Evolutionary conservation across 2,329 filamentous ascomycete genomes (phyloP), one percentile per base, ranked within the genome.

Genomic region (Bipolaris gigantea): DNA sequence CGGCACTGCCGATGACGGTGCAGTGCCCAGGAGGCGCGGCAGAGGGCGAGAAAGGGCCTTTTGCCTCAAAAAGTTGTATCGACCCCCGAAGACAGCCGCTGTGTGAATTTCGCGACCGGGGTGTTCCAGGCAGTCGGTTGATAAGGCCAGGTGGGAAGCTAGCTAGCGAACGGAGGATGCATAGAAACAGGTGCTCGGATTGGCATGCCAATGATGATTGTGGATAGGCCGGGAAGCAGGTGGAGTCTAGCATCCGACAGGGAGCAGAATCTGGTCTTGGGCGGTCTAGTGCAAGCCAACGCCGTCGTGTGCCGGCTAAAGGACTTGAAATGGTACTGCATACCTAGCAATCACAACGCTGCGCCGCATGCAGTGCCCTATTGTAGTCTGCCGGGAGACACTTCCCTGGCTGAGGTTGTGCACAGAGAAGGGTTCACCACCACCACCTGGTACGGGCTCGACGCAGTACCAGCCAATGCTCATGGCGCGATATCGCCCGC

Each of bases 41-140:
- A 56, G 58, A 60, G 50, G 58, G 61, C 59, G 55, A 59, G 50
- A 55, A 51, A 56, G 48, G 57, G 55, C 52, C 21, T 60, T 61
- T 66, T 64, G 61, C 59, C 66, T 66, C 57, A 58, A 66, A 66
- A 66, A 57, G 60, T 60, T 53, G 58, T 56, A 56, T 54, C 50
- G 58, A 53, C 55, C 53, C 25, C 67, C 65, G 60, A 65, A 56
- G 60, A 55, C 56, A 62, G 58, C 58, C 59, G 59, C 68, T 64
- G 68, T 69, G 64, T 71, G 66, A 67, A 59, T 65, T 62, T 58
- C 25, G 56, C 55, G 57, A 58, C 62, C 64, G 54, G 69, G 66
- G 62, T 48, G 32, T 52, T 55, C 64, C 61, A 64, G 60, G 63
- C 57, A 49, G 57, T 50, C 54, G 60, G 58, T 50, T 64, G 69